phyloP scores from a whole-genome alignment of 2,329 filamentous ascomycete genomes.

The Ascochyta rabiei region DNA sequence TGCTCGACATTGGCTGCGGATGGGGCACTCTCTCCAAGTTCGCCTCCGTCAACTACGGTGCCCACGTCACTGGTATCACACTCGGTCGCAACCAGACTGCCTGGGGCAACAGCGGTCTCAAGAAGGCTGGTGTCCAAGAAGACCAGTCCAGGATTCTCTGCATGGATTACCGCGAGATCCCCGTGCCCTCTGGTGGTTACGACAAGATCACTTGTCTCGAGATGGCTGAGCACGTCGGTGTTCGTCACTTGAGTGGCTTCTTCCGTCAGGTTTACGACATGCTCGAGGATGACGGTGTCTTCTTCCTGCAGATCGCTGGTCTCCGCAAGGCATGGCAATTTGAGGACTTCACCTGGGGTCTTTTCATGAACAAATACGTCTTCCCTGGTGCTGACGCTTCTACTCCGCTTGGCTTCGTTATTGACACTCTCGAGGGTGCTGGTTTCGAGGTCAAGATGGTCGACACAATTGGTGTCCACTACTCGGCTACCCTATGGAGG shows the following conservation, averaged over 20 bases:
- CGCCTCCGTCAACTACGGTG: conserved; percentile 89
- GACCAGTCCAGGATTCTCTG: conserved; percentile 91
- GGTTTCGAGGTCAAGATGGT: conserved; percentile 90
- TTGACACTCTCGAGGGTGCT: conserved; percentile 82
- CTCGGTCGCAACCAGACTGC: conserved; percentile 95
- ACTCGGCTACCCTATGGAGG: conserved; percentile 93
- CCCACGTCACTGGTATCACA: conserved; percentile 85
- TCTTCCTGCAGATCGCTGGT: conserved; percentile 95
- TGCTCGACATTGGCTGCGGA: conserved; percentile 96
- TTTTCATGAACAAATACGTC: conserved; percentile 99
- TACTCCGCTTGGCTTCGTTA: conserved; percentile 86
- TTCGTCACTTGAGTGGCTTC: conserved; percentile 83
- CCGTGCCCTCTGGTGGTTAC: conserved; percentile 77
- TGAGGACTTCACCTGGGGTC: conserved; percentile 95
- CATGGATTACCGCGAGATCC: conserved; percentile 96
- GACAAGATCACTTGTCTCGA: conserved; percentile 97
- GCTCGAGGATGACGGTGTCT: conserved; percentile 93
- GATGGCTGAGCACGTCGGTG: conserved; percentile 98
- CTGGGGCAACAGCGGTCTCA: conserved; percentile 91
- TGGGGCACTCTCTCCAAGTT: conserved; percentile 97
- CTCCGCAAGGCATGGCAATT: conserved; percentile 96
- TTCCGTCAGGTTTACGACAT: conserved; percentile 88
- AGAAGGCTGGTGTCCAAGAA: conserved; percentile 80
- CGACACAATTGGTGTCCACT: conserved; percentile 95
- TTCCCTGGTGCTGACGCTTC: conserved; percentile 97